Evolutionary conservation across 176 grass and related monocot species (phyloP).

Genomic region (Oryza brachyantha): DNA sequence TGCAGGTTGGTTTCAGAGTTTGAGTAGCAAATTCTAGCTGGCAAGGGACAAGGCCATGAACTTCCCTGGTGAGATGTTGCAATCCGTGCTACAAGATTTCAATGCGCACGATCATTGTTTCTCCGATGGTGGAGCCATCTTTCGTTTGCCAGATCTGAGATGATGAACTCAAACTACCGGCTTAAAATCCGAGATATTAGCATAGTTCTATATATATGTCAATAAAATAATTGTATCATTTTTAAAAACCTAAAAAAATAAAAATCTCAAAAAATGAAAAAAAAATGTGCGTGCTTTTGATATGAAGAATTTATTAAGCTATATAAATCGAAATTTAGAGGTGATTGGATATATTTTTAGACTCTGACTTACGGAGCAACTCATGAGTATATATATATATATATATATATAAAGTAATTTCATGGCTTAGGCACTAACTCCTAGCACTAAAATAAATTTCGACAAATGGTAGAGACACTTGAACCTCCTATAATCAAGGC

Average conservation of each 20-base stretch:
- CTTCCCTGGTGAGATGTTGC: constrained; percentile 32
- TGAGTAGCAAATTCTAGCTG: constrained; percentile 12
- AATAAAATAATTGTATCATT: background rate
- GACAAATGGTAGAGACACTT: background rate
- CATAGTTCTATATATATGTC: background rate
- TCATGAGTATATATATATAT: too few relatives aligned
- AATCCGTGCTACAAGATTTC: constrained; percentile 17
- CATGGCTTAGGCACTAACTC: background rate
- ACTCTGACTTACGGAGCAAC: too few relatives aligned
- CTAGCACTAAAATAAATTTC: background rate
- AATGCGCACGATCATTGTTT: constrained; percentile 20
- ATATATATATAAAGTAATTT: too few relatives aligned
- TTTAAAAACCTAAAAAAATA: background rate
- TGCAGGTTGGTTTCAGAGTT: constrained; percentile 18
- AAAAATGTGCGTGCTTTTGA: too few relatives aligned
- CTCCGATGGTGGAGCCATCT: constrained; percentile 37
- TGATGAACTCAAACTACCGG: background rate
- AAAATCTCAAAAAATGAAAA: too few relatives aligned
- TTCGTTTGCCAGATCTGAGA: constrained; percentile 15
- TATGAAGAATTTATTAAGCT: too few relatives aligned
- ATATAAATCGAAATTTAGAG: too few relatives aligned
- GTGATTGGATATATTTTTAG: too few relatives aligned
- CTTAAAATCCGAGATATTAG: background rate
- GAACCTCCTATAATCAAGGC: background rate
- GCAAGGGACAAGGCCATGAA: constrained; percentile 24